Conservation (phyloP, 192 early-diverging fungal genomes). For the Podochytrium sp. region DNA sequence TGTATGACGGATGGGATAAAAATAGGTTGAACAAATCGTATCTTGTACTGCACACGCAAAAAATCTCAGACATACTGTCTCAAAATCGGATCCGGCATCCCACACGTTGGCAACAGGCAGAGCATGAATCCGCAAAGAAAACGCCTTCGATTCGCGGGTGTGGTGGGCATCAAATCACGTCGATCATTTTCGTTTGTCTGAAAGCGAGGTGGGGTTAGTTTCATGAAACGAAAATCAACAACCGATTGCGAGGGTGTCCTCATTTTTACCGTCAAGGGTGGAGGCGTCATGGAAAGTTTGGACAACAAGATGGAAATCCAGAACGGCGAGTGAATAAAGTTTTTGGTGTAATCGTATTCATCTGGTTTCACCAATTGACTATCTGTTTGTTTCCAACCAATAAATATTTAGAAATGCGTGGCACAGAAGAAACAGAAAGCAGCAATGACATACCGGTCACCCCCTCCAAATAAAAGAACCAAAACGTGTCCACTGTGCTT, state of each 20-base stretch:
- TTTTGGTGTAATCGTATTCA: conserved; percentile 56
- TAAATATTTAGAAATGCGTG: neutral
- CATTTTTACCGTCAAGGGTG: conserved; percentile 41
- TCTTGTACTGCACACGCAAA: neutral
- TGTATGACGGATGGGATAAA: conserved; percentile 9
- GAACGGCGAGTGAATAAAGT: conserved; percentile 58
- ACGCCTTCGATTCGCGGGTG: conserved; percentile 55
- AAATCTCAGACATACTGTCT: conserved; percentile 38
- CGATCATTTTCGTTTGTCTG: conserved; percentile 35
- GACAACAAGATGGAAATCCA: conserved; percentile 56
- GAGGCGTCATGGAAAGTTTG: conserved; percentile 54
- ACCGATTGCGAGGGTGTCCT: no score
- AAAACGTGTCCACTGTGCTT: conserved; percentile 53
- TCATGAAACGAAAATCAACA: conserved; percentile 8
- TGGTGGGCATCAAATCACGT: conserved; percentile 56
- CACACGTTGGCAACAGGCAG: conserved; percentile 57
- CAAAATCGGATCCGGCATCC: conserved; percentile 57
- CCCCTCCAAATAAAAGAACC: conserved; percentile 55
- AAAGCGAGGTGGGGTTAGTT: neutral
- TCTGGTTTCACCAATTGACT: conserved; percentile 58
- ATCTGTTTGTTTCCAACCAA: conserved; percentile 26
- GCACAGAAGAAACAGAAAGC: neutral
- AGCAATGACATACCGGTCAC: conserved; percentile 13
- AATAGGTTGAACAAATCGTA: neutral
- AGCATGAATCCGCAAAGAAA: conserved; percentile 58